These are phyloP conservation scores for Aeschynomene evenia DNA, from an alignment of 306 rosid species.

Conservation along the genomic window DNA sequence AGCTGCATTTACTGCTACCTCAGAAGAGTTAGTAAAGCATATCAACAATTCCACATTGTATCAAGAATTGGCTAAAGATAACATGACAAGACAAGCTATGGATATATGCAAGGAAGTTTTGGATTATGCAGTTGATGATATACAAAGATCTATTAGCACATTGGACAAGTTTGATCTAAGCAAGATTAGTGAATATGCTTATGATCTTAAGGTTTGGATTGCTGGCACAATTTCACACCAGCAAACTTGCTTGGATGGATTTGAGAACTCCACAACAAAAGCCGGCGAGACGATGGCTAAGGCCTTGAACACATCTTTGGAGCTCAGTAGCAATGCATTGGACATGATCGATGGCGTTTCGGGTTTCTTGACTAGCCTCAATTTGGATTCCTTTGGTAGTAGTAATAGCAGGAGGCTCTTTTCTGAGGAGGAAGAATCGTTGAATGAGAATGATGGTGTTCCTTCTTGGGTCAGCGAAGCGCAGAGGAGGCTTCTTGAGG, in stretches of 20 bases:
- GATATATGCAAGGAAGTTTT: slow-evolving; percentile 60
- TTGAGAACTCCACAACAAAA: slow-evolving; percentile 44
- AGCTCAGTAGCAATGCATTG: slow-evolving; percentile 62
- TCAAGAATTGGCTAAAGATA: slow-evolving; percentile 44
- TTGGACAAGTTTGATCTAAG: slow-evolving; percentile 41
- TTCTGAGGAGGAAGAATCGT: not conserved
- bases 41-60: slow-evolving; percentile 37
- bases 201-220: slow-evolving; percentile 68
- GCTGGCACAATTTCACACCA: slow-evolving; percentile 57
- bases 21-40: slow-evolving; percentile 26
- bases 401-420: slow-evolving; percentile 32
- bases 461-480: slow-evolving; percentile 50
- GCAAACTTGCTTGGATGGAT: slow-evolving; percentile 65
- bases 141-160: slow-evolving; percentile 30
- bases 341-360: slow-evolving; percentile 49
- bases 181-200: slow-evolving; percentile 38
- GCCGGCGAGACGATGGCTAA: slow-evolving; percentile 50
- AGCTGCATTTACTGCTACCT: slow-evolving; percentile 35
- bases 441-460: not conserved
- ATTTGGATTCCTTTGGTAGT: not conserved
- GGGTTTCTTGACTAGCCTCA: not conserved
- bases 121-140: slow-evolving; percentile 51
- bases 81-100: slow-evolving; percentile 49
- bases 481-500: slow-evolving; percentile 31
- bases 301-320: slow-evolving; percentile 38